Base-by-base conservation (phyloP, 2,329 filamentous ascomycete genomes). In the Diaporthe longicolla region DNA sequence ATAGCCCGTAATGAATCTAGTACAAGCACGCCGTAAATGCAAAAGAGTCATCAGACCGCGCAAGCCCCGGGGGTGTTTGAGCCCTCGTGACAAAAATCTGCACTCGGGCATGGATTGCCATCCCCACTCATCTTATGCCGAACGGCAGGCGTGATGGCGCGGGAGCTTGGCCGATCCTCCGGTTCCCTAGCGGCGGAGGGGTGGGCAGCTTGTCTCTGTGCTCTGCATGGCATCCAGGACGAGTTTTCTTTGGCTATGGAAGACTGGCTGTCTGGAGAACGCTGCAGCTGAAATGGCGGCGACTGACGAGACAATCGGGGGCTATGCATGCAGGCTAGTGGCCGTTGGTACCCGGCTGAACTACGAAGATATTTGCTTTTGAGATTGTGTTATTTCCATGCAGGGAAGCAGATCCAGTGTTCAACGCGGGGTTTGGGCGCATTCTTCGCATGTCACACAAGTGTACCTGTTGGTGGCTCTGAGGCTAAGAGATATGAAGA, bases 21-120 rank as follows among this genome's bases (percentile, higher is more conserved):
- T 19, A 21, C 17, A 37, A 52, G 52, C 32, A 24, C 45, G 45
- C 29, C 50, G 63, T 26, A 52, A 26, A 54, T 68, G 63, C 48
- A 68, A 19, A 54, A 17, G 29, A 68, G 63, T 68, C 63, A 68
- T 68, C 48, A 54, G 63, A 68, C 63, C 63, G 32, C 32, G 45
- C 32, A 48, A 35, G 24, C 32, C 26, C 32, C 48, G 21, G 45
- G 61, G 63, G 29, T 11, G 29, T 52, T 17, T 19, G 45, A 29
- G 45, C 21, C 61, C 63, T 68, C 63, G 63, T 68, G 63, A 68
- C 63, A 68, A 68, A 68, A 68, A 50, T 68, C 63, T 68, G 63
- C 63, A 68, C 63, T 37, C 45, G 40, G 63, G 63, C 63, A 68
- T 68, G 63, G 63, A 68, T 68, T 32, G 48, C 63, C 32, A 68